Base-by-base conservation (phyloP, 176 grass and related monocot genomes). In the Oryza coarctata region DNA sequence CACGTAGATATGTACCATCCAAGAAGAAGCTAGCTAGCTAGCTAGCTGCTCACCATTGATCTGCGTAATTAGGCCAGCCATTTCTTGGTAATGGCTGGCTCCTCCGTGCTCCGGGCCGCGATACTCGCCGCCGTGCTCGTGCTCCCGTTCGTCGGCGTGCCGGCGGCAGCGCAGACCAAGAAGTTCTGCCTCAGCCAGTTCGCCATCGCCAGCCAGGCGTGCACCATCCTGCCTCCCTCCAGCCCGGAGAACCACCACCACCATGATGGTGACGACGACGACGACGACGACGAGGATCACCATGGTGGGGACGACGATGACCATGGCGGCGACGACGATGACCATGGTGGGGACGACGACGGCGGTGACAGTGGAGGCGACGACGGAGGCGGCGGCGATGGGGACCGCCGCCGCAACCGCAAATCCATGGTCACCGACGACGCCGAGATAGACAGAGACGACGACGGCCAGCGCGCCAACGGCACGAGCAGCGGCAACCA, bases 131-230 rank as follows among this genome's bases (percentile, higher is more conserved):
- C 80, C 13, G 41, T 83, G 1, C 78, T 92, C 14, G 36, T 86
- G 13, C 61, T 92, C 45, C 86, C 86, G 1, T 85, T 86, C 73
- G 39, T 75, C 27, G 11, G 49, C 74, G 20, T 63, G 32, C 86
- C 57, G 38, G 62, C 49, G 1, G 62, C 55, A 47, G 77, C 83
- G 50, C 82, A 88, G 74, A 84, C 65, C 34, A 83, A 84, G 67
- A 89, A 89, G 10, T 89, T 90, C 87, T 97, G 94, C 87, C 81
- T 87, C 67, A 82, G 79, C 12, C 94, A 97, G 85, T 88, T 97
- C 86, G 80, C 89, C 29, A 79, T 89, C 17, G 94, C 94, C 32
- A 97, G 84, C 85, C 91, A 94, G 66, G 94, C 94, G 9, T 97
- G 94, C 38, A 32, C 87, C 65, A 78, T 94, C 41, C 52, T 97